Conservation (phyloP, 129 eudicot genomes). For the Glebionis coronaria region DNA sequence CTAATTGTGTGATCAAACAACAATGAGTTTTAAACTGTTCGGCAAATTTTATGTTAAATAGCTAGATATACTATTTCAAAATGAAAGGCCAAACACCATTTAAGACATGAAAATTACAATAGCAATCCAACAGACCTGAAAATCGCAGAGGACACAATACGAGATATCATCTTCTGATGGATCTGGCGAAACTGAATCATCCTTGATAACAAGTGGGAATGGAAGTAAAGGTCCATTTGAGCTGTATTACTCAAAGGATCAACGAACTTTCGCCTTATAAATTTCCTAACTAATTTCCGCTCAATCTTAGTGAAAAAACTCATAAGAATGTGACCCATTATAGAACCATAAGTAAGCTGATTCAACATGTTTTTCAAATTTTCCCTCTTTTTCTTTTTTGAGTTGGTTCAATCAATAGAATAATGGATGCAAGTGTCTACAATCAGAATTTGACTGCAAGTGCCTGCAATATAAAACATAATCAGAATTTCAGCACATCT, state of each 20-base stretch:
- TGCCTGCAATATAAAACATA: slow-evolving; percentile 50
- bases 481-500: not conserved
- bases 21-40: too few species aligned
- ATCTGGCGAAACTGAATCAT: slow-evolving; percentile 57
- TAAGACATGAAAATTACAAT: not conserved
- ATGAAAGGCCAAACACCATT: not conserved
- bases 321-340: slow-evolving; percentile 48
- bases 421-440: slow-evolving; percentile 55
- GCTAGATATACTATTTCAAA: too few species aligned
- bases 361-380: slow-evolving; percentile 2
- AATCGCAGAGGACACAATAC: slow-evolving; percentile 73
- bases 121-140: slow-evolving; percentile 48
- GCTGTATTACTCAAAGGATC: slow-evolving; percentile 64
- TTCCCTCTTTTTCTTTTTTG: slow-evolving; percentile 47
- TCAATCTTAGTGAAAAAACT: slow-evolving; percentile 70
- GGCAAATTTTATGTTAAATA: too few species aligned
- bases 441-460: too few species aligned
- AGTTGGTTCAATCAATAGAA: slow-evolving; percentile 64
- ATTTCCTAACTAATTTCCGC: slow-evolving; percentile 65
- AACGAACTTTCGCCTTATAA: slow-evolving; percentile 68
- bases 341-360: slow-evolving; percentile 59
- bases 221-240: slow-evolving; percentile 80
- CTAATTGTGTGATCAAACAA: not conserved
- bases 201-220: slow-evolving; percentile 76
- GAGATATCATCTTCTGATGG: slow-evolving; percentile 65